Evolutionary conservation across 306 rosid genomes (phyloP).

Genomic region (Rosa persica): DNA sequence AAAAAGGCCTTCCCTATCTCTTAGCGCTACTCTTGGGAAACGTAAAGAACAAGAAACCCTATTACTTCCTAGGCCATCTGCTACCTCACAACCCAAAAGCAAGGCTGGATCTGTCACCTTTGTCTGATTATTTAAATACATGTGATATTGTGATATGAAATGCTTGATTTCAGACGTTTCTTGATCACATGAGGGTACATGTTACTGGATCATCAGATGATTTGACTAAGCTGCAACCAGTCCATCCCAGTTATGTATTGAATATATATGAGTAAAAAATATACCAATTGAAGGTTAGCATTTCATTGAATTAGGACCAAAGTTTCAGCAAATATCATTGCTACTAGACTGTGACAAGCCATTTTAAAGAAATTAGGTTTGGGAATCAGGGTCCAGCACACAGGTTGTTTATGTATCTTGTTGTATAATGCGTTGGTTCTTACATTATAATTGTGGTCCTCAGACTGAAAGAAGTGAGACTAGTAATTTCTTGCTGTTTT

Average conservation of each 20-base stretch:
- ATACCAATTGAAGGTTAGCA: neutral
- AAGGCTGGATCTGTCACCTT: neutral
- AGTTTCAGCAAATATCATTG: neutral
- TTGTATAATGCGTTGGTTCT: neutral
- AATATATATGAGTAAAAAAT: neutral
- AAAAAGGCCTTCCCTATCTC: neutral
- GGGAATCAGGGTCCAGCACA: neutral
- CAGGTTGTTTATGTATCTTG: neutral
- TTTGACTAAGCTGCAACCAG: neutral
- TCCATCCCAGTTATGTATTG: neutral
- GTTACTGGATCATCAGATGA: neutral
- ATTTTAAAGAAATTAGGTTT: neutral
- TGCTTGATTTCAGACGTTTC: neutral
- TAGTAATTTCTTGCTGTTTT: neutral
- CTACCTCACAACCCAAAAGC: neutral
- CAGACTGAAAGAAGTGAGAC: slow-evolving; percentile 2
- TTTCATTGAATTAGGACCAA: neutral
- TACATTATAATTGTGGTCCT: neutral
- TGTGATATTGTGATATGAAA: neutral
- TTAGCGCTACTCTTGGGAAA: neutral
- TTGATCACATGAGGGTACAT: neutral
- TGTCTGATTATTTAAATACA: neutral
- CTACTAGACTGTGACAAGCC: neutral
- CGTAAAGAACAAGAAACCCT: neutral
- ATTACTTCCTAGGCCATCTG: neutral